Base-by-base conservation (phyloP, 78 protist genomes). In the Speleostelium caveatum region DNA sequence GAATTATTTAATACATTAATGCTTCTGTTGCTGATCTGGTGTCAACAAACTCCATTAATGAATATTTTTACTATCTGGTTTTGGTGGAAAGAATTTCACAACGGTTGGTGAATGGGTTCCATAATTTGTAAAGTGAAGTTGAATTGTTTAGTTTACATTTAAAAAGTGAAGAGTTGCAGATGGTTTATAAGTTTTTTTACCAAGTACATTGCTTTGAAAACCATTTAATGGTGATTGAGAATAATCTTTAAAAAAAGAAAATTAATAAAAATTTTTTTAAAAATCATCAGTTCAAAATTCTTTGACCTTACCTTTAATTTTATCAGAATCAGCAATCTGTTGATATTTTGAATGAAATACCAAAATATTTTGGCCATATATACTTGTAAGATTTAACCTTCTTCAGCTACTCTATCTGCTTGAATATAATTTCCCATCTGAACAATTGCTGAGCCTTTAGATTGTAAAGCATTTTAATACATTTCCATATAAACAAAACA, bases 401-500 rank as follows among this genome's bases (percentile, higher is more conserved):
- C 67, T 75, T 21, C 56, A n/a, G n/a, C 42, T 17, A 83, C 93
- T 58, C 63, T 67, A 22, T 71, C 80, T 12, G 93, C 93, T 68
- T 69, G 75, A 39, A 86, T 53, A 22, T 51, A 33, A 59, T 71
- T 77, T 16, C 39, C 62, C 83, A 86, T 61, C 60, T 86, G 93
- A 36, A 86, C 74, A 80, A 86, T 73, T 17, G 93, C 93, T 26
- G 59, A 35, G 22, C 80, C 63, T 73, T 86, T 86, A 33, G 86
- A 45, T 36, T 62, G 42, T 76, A 79, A 19, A 86, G 78, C 76
- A 75, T 76, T 36, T 86, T 6, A 86, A 6, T 8, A 86, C 83
- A 49, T 73, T 86, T 12, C 93, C 93, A 61, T 86, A 86, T 56
- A 86, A 83, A 86, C 93, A 86, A 58, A 86, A 86, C 5, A 86